These are phyloP conservation scores for Cutaneotrichosporon cavernicola DNA, from an alignment of 1,284 basidiomycete species.

Conservation along the genomic window DNA sequence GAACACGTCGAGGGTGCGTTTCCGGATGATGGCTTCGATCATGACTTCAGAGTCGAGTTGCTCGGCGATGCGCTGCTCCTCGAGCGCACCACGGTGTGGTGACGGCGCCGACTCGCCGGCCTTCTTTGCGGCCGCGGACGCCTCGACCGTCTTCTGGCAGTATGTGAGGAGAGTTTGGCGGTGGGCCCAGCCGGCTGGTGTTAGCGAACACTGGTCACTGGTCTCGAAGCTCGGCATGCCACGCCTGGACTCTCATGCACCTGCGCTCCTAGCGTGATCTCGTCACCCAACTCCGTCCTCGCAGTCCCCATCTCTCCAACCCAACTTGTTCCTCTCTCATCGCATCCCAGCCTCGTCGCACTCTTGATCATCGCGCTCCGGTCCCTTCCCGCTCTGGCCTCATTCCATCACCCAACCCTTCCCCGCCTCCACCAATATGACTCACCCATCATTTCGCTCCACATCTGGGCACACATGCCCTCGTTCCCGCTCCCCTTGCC, in stretches of 20 bases:
- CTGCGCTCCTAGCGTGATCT: too few relatives aligned
- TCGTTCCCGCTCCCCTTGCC: slow-evolving; percentile 43
- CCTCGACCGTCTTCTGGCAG: slow-evolving; percentile 70
- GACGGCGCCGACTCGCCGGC: slow-evolving; percentile 16
- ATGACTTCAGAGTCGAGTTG: slow-evolving; percentile 75
- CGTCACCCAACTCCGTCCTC: too few relatives aligned
- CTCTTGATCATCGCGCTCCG: too few relatives aligned
- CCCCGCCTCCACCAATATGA: slow-evolving; percentile 20
- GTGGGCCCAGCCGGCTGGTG: slow-evolving; percentile 75
- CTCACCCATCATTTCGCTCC: slow-evolving; percentile 78
- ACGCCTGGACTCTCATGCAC: too few relatives aligned
- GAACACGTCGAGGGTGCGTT: slow-evolving; percentile 77
- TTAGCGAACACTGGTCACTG: neutral
- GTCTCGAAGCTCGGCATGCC: too few relatives aligned
- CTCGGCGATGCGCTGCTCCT: slow-evolving; percentile 72
- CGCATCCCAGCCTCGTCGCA: too few relatives aligned
- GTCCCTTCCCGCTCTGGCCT: neutral
- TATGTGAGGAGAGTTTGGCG: slow-evolving; percentile 74
- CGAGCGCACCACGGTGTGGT: slow-evolving; percentile 59
- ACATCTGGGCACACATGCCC: slow-evolving; percentile 73
- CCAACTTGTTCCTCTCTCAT: too few relatives aligned
- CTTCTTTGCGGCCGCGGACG: slow-evolving; percentile 60
- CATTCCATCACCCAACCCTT: neutral
- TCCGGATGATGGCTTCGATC: slow-evolving; percentile 75
- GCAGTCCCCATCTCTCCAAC: too few relatives aligned